These are phyloP conservation scores for Globisporangium uncinulatum DNA, from an alignment of 352 stramenopile genomes.

Conservation along the genomic window DNA sequence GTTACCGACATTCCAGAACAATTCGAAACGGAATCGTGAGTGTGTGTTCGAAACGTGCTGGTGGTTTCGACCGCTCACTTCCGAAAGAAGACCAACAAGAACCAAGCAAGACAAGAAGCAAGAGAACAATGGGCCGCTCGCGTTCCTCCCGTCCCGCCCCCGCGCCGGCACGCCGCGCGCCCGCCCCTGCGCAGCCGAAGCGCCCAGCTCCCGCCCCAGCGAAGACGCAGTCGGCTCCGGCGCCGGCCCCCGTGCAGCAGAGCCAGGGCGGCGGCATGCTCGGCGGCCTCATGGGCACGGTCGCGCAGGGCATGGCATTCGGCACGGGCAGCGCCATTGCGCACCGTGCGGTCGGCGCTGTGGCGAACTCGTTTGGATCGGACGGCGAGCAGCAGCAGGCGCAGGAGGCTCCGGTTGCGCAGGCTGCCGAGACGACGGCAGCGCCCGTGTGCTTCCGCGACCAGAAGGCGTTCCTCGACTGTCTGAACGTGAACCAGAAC, in stretches of 20 bases:
- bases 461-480: slow-evolving; percentile 83
- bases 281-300: slow-evolving; percentile 92
- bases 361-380: slow-evolving; percentile 65
- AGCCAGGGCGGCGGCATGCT: slow-evolving; percentile 86
- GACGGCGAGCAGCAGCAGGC: slow-evolving; percentile 24
- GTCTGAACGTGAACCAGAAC: slow-evolving; percentile 81
- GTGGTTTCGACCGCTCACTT: too few relatives aligned
- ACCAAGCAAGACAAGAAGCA: slow-evolving; percentile 9
- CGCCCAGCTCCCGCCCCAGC: slow-evolving; percentile 42
- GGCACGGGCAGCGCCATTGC: slow-evolving; percentile 95
- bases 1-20: too few relatives aligned
- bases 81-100: slow-evolving; percentile 14
- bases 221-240: slow-evolving; percentile 36
- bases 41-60: too few relatives aligned
- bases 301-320: slow-evolving; percentile 98
- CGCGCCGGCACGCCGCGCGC: slow-evolving; percentile 37
- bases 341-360: slow-evolving; percentile 87
- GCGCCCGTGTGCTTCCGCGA: slow-evolving; percentile 61
- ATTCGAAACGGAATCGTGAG: too few relatives aligned
- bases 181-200: slow-evolving; percentile 21
- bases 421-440: slow-evolving; percentile 27
- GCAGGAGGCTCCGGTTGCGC: slow-evolving; percentile 19
- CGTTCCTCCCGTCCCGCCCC: slow-evolving; percentile 49
- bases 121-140: slow-evolving; percentile 69
- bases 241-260: slow-evolving; percentile 45